These are phyloP conservation scores for Colletotrichum orbiculare DNA, from an alignment of 2,329 filamentous ascomycete genomes.

Conservation along the genomic window DNA sequence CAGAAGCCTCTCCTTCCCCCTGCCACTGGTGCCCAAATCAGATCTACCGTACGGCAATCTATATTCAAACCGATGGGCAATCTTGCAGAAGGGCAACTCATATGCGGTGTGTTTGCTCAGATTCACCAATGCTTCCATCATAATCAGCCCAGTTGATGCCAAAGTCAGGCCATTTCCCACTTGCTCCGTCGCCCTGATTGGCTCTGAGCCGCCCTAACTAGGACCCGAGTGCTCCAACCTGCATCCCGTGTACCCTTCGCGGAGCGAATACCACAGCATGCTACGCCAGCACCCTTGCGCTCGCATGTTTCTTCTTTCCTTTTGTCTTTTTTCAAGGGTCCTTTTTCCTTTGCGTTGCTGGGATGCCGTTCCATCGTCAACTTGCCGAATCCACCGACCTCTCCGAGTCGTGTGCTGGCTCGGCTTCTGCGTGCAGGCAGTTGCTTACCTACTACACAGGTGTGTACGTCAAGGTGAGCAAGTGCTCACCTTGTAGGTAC, in stretches of 20 bases:
- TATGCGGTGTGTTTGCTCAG: constrained; percentile 29
- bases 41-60: constrained; percentile 18
- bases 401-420: neutral
- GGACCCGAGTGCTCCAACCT: neutral
- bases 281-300: constrained; percentile 3
- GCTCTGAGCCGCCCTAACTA: constrained; percentile 20
- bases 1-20: too few species aligned
- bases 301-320: constrained; percentile 14
- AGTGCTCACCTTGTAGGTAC: too few species aligned
- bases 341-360: neutral
- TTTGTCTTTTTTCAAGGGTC: neutral
- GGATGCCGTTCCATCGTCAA: neutral
- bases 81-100: constrained; percentile 12
- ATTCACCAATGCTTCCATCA: constrained; percentile 32
- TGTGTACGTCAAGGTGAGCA: too few species aligned
- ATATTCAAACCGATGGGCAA: constrained; percentile 31
- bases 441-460: too few species aligned
- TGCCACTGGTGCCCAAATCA: neutral
- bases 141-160: constrained; percentile 36
- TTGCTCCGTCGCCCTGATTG: constrained; percentile 23
- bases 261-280: neutral
- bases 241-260: neutral
- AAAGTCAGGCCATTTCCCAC: constrained; percentile 36
- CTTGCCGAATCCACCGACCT: neutral
- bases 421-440: too few species aligned